Conservation (phyloP, 1,284 basidiomycete genomes). For the Ceratobasidium sp. region DNA sequence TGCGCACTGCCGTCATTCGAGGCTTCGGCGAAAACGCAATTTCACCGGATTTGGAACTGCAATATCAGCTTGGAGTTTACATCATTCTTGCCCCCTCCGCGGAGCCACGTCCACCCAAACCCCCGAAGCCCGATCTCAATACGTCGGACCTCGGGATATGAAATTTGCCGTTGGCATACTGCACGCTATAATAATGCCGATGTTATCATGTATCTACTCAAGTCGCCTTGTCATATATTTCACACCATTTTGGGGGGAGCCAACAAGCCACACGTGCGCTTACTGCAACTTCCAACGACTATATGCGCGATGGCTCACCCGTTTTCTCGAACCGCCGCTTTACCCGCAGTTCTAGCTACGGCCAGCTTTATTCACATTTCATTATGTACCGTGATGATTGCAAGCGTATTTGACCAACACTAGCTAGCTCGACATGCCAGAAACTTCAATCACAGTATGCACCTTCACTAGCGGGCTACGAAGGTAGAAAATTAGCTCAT, state of each 20-base stretch:
- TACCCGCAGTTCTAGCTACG: too few relatives aligned
- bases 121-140: constrained; percentile 31
- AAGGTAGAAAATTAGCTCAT: constrained; percentile 43
- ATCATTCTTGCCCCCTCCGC: not conserved
- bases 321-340: too few relatives aligned
- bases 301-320: not conserved
- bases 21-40: constrained; percentile 15
- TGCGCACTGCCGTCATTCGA: constrained; percentile 8
- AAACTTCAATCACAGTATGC: constrained; percentile 75
- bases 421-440: not conserved
- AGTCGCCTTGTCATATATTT: too few relatives aligned
- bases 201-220: too few relatives aligned
- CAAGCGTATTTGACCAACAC: not conserved
- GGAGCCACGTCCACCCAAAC: not conserved
- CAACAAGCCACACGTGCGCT: too few relatives aligned
- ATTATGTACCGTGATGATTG: not conserved
- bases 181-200: too few relatives aligned
- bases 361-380: too few relatives aligned
- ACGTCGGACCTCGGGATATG: constrained; percentile 5
- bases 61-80: constrained; percentile 15
- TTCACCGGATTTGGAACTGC: not conserved
- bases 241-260: too few relatives aligned
- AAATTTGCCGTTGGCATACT: too few relatives aligned
- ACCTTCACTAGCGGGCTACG: constrained; percentile 77
- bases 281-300: not conserved